Conservation (phyloP, 495 filamentous ascomycete genomes). For the Penicillium flavigenum region DNA sequence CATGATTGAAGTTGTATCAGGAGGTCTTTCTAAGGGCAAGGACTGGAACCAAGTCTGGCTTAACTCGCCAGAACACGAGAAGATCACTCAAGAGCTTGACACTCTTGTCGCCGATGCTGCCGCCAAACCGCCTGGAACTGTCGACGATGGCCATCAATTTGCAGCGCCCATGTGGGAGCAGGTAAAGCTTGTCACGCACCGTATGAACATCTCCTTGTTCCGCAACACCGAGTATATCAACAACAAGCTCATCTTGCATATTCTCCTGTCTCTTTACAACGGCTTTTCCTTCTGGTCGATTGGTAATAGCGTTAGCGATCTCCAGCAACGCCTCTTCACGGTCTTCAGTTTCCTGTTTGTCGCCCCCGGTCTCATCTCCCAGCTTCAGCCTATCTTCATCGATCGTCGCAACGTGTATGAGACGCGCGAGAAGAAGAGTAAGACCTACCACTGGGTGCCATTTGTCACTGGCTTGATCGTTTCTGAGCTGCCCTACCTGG, state of each 20-base stretch:
- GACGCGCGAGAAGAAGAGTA: conserved; percentile 46
- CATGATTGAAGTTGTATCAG: conserved; percentile 78
- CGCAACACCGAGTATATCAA: conserved; percentile 61
- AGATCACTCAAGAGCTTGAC: conserved; percentile 49
- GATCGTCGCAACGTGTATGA: conserved; percentile 50
- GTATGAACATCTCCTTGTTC: conserved; percentile 55
- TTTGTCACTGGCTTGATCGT: conserved; percentile 49
- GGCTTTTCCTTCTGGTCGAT: conserved; percentile 39
- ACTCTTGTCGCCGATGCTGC: conserved; percentile 44
- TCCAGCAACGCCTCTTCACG: conserved; percentile 35
- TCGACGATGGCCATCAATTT: conserved; percentile 47
- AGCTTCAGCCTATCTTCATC: conserved; percentile 49
- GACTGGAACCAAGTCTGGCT: conserved; percentile 65
- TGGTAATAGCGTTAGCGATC: conserved; percentile 22
- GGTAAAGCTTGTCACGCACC: conserved; percentile 52
- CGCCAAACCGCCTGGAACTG: conserved; percentile 24
- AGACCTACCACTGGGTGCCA: conserved; percentile 51
- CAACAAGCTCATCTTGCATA: conserved; percentile 50
- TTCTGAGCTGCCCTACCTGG: conserved; percentile 51
- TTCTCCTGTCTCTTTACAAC: conserved; percentile 29
- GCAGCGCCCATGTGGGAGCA: conserved; percentile 56
- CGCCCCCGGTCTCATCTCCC: conserved; percentile 43
- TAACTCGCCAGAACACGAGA: conserved; percentile 31
- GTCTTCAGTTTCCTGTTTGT: conserved; percentile 51
- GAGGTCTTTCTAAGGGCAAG: conserved; percentile 27